A percentile compares a stretch with the other conserved stretches of the same genome.
These are phyloP conservation scores for Pythium aphanidermatum DNA, from an alignment of 352 stramenopile species.

Conservation along the genomic window DNA sequence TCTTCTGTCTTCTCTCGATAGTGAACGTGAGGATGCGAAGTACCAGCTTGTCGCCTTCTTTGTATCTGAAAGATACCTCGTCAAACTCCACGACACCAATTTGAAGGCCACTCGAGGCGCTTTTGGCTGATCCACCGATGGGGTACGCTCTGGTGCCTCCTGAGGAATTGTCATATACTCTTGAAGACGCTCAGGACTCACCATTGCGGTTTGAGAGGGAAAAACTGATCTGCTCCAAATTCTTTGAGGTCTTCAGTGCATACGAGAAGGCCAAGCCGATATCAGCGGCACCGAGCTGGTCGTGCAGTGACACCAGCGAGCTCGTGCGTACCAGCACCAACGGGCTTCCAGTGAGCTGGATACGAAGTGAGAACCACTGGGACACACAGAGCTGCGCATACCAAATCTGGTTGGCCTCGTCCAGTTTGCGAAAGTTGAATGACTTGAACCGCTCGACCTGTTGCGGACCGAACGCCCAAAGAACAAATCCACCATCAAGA, in stretches of 20 bases:
- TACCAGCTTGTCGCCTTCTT: slow-evolving; percentile 42
- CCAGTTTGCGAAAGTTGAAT: slow-evolving; percentile 29
- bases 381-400: no score
- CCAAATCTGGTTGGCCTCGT: slow-evolving; percentile 37
- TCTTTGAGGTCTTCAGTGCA: slow-evolving; percentile 68
- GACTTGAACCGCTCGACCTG: slow-evolving; percentile 34
- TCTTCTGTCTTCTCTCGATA: slow-evolving; percentile 50
- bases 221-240: slow-evolving; percentile 77
- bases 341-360: slow-evolving; percentile 38
- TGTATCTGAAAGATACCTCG: slow-evolving; percentile 87
- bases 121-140: slow-evolving; percentile 19
- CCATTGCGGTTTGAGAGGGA: slow-evolving; percentile 61
- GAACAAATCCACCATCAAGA: slow-evolving; percentile 32
- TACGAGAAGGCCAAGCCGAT: slow-evolving; percentile 86
- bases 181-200: slow-evolving; percentile 84
- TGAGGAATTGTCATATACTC: slow-evolving; percentile 66
- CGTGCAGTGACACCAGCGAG: slow-evolving; percentile 36
- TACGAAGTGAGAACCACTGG: slow-evolving; percentile 42
- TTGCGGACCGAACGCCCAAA: slow-evolving; percentile 48
- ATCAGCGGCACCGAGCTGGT: slow-evolving; percentile 44
- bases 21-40: slow-evolving; percentile 35
- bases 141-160: slow-evolving; percentile 12
- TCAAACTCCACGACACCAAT: slow-evolving; percentile 78
- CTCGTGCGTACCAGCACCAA: slow-evolving; percentile 32
- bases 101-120: slow-evolving; percentile 60